These are phyloP conservation scores for Tanacetum coccineum DNA, from an alignment of 129 eudicot genomes.

Conservation along the genomic window DNA sequence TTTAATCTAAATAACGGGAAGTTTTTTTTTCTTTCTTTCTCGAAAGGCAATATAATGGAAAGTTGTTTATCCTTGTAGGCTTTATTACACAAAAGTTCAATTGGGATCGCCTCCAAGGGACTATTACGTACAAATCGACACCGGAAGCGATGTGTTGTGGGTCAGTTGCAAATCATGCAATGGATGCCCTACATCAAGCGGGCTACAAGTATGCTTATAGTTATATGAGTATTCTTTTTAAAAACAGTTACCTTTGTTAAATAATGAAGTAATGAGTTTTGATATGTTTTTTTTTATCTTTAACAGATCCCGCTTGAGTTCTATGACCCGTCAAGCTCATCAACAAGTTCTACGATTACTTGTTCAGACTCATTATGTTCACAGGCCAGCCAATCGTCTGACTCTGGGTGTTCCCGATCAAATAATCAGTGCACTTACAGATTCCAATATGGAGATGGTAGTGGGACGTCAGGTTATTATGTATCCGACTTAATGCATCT, in stretches of 20 bases:
- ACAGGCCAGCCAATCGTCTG: slow-evolving; percentile 60
- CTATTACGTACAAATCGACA: slow-evolving; percentile 87
- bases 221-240: neutral
- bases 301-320: slow-evolving; percentile 60
- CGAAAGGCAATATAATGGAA: slow-evolving; percentile 14
- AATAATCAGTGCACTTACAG: slow-evolving; percentile 69
- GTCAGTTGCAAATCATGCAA: slow-evolving; percentile 72
- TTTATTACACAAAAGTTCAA: slow-evolving; percentile 71
- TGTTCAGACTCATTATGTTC: slow-evolving; percentile 83
- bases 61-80: slow-evolving; percentile 42
- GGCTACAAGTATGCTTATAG: slow-evolving; percentile 56
- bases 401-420: slow-evolving; percentile 46
- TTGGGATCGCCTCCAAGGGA: slow-evolving; percentile 86
- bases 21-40: neutral
- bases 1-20: neutral
- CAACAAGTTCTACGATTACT: slow-evolving; percentile 47
- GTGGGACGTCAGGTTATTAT: slow-evolving; percentile 84
- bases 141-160: slow-evolving; percentile 98
- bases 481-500: slow-evolving; percentile 71
- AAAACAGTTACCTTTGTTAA: neutral
- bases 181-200: slow-evolving; percentile 82
- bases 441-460: slow-evolving; percentile 84
- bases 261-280: neutral
- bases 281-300: neutral
- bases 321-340: slow-evolving; percentile 74